Conservation (phyloP, 1,139 yeast genomes). For the Yamadazyma sp. region DNA sequence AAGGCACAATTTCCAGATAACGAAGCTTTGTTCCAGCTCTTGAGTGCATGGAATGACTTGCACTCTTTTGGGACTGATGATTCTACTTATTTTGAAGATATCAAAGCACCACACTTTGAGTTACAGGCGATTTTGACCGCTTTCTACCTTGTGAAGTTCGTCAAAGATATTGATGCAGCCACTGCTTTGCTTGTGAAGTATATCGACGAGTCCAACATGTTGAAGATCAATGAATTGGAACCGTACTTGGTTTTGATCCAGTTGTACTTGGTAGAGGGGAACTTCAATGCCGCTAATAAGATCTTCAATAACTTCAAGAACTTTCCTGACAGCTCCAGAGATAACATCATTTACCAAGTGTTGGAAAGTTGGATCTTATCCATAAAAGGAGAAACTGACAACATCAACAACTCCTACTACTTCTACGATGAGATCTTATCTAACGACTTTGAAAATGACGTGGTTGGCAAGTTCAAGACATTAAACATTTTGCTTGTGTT, state of each 20-base stretch:
- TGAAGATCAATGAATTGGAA: slow-evolving; percentile 38
- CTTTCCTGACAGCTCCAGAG: slow-evolving; percentile 54
- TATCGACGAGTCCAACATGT: slow-evolving; percentile 20
- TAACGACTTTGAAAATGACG: slow-evolving; percentile 42
- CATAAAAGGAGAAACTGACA: slow-evolving; percentile 54
- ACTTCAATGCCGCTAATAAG: slow-evolving; percentile 36
- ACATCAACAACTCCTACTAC: slow-evolving; percentile 62
- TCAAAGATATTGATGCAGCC: slow-evolving; percentile 42
- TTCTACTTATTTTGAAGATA: slow-evolving; percentile 40
- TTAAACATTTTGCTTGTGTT: slow-evolving; percentile 41
- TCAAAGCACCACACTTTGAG: slow-evolving; percentile 33
- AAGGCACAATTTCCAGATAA: slow-evolving; percentile 37
- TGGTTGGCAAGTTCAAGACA: slow-evolving; percentile 36
- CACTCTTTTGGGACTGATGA: slow-evolving; percentile 42
- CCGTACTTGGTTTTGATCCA: slow-evolving; percentile 46
- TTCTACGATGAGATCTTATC: slow-evolving; percentile 72
- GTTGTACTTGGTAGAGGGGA: slow-evolving; percentile 41
- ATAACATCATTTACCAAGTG: slow-evolving; percentile 64
- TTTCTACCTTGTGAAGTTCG: slow-evolving; percentile 40
- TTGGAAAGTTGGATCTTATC: slow-evolving; percentile 67
- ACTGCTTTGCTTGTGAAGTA: slow-evolving; percentile 30
- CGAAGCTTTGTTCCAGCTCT: slow-evolving; percentile 38
- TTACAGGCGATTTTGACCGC: slow-evolving; percentile 45
- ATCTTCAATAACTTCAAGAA: slow-evolving; percentile 35
- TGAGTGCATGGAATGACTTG: slow-evolving; percentile 46